A percentile compares a stretch with the other conserved stretches of the same genome.
These are phyloP conservation scores for Agaricus subrufescens DNA, from an alignment of 768 basidiomycete genomes.

Conservation along the genomic window DNA sequence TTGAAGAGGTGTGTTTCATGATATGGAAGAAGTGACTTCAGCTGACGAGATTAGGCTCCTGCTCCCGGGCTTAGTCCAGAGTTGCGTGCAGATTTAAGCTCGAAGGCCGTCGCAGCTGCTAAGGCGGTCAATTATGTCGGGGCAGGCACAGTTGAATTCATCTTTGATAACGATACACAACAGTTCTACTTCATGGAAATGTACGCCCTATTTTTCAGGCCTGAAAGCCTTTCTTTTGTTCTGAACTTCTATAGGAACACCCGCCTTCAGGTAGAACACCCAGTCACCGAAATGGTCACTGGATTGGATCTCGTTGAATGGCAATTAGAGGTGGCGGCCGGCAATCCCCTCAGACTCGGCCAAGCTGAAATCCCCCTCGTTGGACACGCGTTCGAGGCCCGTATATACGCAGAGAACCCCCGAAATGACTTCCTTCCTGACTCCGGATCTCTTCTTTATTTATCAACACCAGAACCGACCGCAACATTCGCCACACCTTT, in stretches of 20 bases:
- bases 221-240: background rate
- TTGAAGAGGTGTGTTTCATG: conserved; percentile 61
- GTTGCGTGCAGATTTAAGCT: conserved; percentile 73
- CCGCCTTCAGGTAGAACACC: conserved; percentile 84
- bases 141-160: conserved; percentile 94
- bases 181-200: conserved; percentile 97
- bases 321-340: conserved; percentile 91
- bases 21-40: background rate
- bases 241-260: conserved; percentile 56
- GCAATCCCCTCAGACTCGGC: conserved; percentile 74
- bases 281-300: conserved; percentile 93
- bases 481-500: conserved; percentile 57
- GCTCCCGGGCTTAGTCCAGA: conserved; percentile 83
- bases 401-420: conserved; percentile 95
- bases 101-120: conserved; percentile 90
- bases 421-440: conserved; percentile 92
- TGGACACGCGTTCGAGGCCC: conserved; percentile 92
- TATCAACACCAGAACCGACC: conserved; percentile 75
- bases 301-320: conserved; percentile 93
- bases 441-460: conserved; percentile 75
- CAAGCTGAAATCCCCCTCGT: conserved; percentile 81
- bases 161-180: conserved; percentile 87
- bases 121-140: conserved; percentile 89
- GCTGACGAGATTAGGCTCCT: conserved; percentile 58
- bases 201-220: conserved; percentile 25